These are phyloP conservation scores for Amanita pseudoporphyria DNA, from an alignment of 768 basidiomycete genomes.

Conservation along the genomic window DNA sequence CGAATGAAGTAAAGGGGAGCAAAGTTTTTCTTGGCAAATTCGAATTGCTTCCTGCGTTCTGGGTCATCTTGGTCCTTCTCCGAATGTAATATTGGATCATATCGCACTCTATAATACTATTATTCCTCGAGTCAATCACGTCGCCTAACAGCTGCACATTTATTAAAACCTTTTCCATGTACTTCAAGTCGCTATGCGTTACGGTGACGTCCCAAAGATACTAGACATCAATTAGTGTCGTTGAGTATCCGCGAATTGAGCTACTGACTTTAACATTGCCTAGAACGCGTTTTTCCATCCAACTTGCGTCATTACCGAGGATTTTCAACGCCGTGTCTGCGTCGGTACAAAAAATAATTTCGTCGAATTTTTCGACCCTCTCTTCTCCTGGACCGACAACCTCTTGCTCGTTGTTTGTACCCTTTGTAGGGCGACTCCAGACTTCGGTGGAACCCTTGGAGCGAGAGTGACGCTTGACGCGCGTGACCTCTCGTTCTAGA, in stretches of 20 bases:
- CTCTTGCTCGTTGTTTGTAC: constrained; percentile 19
- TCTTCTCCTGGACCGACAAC: constrained; percentile 20
- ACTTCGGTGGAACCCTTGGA: constrained; percentile 15
- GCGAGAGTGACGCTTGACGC: constrained; percentile 15
- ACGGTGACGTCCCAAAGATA: constrained; percentile 39
- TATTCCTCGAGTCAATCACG: background rate
- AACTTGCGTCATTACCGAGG: constrained; percentile 17
- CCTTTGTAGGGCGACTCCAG: constrained; percentile 19
- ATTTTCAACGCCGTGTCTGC: constrained; percentile 19
- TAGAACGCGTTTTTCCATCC: constrained; percentile 21
- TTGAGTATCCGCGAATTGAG: background rate
- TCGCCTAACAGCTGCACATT: background rate
- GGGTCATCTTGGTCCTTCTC: constrained; percentile 17
- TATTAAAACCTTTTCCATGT: constrained; percentile 32
- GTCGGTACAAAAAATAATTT: constrained; percentile 20
- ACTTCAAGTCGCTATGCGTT: constrained; percentile 36
- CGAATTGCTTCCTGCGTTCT: constrained; percentile 19
- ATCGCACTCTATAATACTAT: constrained; percentile 32
- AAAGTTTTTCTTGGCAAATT: constrained; percentile 30
- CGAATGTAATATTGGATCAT: constrained; percentile 23
- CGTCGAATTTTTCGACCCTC: constrained; percentile 16
- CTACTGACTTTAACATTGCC: constrained; percentile 20
- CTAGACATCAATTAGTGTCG: constrained; percentile 4
- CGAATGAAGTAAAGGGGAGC: constrained; percentile 37
- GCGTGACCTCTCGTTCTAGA: constrained; percentile 18